phyloP scores from a whole-genome alignment of 2,329 filamentous ascomycete genomes.

The Botrytis hyacinthi region DNA sequence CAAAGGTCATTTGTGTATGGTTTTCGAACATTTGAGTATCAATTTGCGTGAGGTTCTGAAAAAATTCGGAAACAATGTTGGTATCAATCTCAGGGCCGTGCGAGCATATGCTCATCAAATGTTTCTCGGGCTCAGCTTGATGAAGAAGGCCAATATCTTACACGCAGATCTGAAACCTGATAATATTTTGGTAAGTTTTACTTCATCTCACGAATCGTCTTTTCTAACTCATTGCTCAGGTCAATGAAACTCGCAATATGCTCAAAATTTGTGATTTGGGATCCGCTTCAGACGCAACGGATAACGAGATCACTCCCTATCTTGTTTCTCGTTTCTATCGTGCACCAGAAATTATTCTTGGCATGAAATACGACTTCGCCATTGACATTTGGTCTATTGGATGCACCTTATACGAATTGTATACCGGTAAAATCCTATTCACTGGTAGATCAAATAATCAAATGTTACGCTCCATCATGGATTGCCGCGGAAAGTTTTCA shows the following conservation, averaged over 20 bases:
- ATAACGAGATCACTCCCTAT: constrained; percentile 91
- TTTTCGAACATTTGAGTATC: constrained; percentile 91
- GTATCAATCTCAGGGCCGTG: constrained; percentile 85
- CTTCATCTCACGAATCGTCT: neutral
- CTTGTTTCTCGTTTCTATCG: constrained; percentile 97
- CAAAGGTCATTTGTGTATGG: constrained; percentile 92
- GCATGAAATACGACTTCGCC: constrained; percentile 91
- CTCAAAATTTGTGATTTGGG: constrained; percentile 96
- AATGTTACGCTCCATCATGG: constrained; percentile 96
- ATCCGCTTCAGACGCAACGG: constrained; percentile 87
- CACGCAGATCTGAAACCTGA: constrained; percentile 97
- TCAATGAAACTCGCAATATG: constrained; percentile 77
- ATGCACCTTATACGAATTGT: constrained; percentile 94
- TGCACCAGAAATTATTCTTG: constrained; percentile 93
- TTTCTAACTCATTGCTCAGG: constrained; percentile 41
- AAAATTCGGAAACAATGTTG: constrained; percentile 92
- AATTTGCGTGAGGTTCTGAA: constrained; percentile 92
- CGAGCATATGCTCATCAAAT: constrained; percentile 91
- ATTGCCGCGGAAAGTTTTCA: constrained; percentile 88
- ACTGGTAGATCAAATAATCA: constrained; percentile 95
- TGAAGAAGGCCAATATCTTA: constrained; percentile 89
- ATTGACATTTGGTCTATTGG: constrained; percentile 98
- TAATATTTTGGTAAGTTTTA: constrained; percentile 68
- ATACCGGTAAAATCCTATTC: constrained; percentile 96
- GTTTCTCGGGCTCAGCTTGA: constrained; percentile 81